A percentile compares a stretch with the other conserved stretches of the same genome.
Conservation (phyloP, 106 monocot species). For the Platanthera zijinensis region DNA sequence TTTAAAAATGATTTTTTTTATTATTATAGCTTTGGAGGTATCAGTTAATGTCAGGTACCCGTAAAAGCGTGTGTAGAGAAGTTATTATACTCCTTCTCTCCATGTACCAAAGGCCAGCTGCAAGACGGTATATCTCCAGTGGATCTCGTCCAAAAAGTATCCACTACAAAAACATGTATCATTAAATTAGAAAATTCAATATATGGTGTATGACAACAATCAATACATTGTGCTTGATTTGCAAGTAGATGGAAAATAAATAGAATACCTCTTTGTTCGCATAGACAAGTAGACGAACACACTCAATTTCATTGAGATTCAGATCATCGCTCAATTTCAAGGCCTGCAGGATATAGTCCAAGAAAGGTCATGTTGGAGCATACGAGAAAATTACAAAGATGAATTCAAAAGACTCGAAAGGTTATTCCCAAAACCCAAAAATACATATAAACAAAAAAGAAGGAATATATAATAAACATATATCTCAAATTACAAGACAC, state of each 20-base stretch:
- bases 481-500: background rate
- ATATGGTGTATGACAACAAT: background rate
- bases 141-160: conserved; percentile 70
- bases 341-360: conserved; percentile 37
- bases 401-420: background rate
- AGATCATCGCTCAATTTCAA: conserved; percentile 92
- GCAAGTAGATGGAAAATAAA: background rate
- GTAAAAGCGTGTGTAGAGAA: conserved; percentile 71
- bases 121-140: conserved; percentile 81
- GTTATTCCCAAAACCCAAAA: background rate
- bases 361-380: background rate
- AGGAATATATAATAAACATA: background rate
- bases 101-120: conserved; percentile 90
- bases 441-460: background rate
- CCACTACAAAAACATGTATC: conserved; percentile 45
- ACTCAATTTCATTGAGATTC: conserved; percentile 91
- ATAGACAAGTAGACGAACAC: conserved; percentile 63
- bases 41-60: conserved; percentile 34
- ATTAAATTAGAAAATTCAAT: background rate
- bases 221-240: background rate
- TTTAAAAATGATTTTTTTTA: background rate
- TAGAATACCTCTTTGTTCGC: conserved; percentile 82
- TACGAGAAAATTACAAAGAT: background rate
- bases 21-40: background rate
- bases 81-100: conserved; percentile 84